Base-by-base conservation (phyloP, 352 stramenopile genomes). In the Globisporangium perplexum region DNA sequence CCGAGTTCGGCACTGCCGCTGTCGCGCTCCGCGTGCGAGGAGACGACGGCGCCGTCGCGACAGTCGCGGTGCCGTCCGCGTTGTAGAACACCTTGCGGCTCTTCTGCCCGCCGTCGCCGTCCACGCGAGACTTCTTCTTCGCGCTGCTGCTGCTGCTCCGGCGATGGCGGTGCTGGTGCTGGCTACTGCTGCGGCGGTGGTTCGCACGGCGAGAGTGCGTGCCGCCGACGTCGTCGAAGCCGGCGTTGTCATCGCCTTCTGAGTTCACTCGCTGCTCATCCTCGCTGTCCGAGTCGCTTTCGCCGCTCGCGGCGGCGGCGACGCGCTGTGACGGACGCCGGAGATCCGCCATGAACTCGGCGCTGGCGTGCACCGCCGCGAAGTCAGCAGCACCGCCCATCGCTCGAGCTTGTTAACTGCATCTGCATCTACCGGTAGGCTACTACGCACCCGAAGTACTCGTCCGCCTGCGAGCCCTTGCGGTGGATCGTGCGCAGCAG, bases 401-500 rank as follows among this genome's bases (percentile, higher is more conserved):
- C 7, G 7, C 30, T 35, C 30, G 8, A n/a, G 8, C 8, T 10
- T 39, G 14, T 4, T 4, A 18, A 2, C 33, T 18, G 14, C 33
- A 39, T 12, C 4, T 38, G 31, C 31, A 12, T 11, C 31, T 17
- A 8, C 15, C 31, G 3, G 12, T 15, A 17, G 8, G 1, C 12
- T 39, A 18, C 33, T 7, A 50, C 50, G 26, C 31, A 83, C 72
- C 75, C 68, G 50, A 81, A 90, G 60, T 84, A 84, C 44, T 83
- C 66, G 30, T 90, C 74, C 14, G 78, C 78, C 35, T 90, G 76
- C 0, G 65, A 86, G 0, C 68, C 74, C 33, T 90, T 90, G 14
- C 74, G 71, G 23, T 90, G 74, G 31, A 90, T 73, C 17, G 78
- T 90, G 33, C 76, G 65, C 18, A 90, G 56, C 12, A 90, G 52